These are phyloP conservation scores for Neonothopanus nambi DNA, from an alignment of 1,284 basidiomycete genomes.

Conservation along the genomic window DNA sequence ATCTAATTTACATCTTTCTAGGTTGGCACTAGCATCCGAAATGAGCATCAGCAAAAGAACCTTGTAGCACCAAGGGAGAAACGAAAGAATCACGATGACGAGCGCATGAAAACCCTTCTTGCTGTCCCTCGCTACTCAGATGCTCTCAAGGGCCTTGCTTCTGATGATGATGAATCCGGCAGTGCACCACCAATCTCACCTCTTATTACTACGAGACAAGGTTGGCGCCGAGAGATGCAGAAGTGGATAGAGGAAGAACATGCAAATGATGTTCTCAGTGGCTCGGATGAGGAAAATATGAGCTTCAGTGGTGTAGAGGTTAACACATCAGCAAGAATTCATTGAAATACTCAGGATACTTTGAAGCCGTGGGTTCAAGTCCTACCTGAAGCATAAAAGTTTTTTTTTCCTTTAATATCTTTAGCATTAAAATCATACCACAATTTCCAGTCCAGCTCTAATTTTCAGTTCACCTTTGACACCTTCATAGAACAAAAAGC, in stretches of 20 bases:
- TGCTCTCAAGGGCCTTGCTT: background rate
- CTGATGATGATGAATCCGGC: background rate
- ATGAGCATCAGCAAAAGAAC: background rate
- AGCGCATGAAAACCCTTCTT: background rate
- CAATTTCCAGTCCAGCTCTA: too few species aligned
- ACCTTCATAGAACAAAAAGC: too few species aligned
- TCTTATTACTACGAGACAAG: background rate
- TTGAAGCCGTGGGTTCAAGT: too few species aligned
- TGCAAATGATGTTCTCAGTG: background rate
- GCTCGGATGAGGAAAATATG: too few species aligned
- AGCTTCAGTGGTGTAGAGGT: too few species aligned
- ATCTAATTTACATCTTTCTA: background rate
- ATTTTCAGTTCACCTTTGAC: too few species aligned
- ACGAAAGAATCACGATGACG: background rate
- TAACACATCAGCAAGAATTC: too few species aligned
- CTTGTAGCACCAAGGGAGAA: background rate
- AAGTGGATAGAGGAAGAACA: slow-evolving; percentile 3
- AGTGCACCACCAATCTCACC: too few species aligned
- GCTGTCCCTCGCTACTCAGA: background rate
- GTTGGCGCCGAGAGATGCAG: background rate
- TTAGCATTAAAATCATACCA: too few species aligned
- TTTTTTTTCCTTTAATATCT: too few species aligned
- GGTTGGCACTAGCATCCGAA: background rate
- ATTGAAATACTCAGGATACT: too few species aligned
- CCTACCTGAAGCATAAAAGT: too few species aligned